Evolutionary conservation across 495 filamentous ascomycete species (phyloP), one percentile per base, ranked within the genome.

Genomic region (Penicillium soppii): DNA sequence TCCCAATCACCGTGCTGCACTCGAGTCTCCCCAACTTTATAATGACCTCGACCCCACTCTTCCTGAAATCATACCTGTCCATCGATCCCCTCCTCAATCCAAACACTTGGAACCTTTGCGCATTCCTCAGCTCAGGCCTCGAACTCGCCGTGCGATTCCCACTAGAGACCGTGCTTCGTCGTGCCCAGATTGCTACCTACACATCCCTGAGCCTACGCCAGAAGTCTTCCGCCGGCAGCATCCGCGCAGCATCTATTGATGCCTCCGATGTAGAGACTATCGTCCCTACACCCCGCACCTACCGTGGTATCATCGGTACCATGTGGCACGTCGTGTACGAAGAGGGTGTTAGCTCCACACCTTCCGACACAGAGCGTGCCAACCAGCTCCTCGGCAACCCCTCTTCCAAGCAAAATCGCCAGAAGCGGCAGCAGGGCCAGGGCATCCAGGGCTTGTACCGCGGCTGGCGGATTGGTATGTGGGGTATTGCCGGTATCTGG

Each of bases 401-500:
- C 4, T 52, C 59, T 16, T 59, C 71, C 40, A 54, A 53, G 43
- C 49, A 47, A n/a, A 52, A 49, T 26, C 68, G 75, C 48, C 72
- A 75, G 36, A 77, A 78, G 37, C 73, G 78, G 21, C 82, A 56
- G 38, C 62, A 83, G 52, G 91, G 91, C 12, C 91, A 95, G 58
- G 94, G 94, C 6, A 58, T 90, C 21, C 79, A 87, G 23, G 94
- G 95, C 1, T 74, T 98, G 12, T 96, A 90, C 78, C 79, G 94
- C 39, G 94, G 94, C 12, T 98, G 94, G 94, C 85, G 89, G 61
- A 86, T 97, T 15, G 91, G 91, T 8, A 89, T 95, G 81, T 97
- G 94, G 94, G 92, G 92, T 0, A 73, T 97, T 47, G 85, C 92
- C 13, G 92, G 92, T 16, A 82, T 95, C 19, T 92, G 92, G 90